Evolutionary conservation across 495 filamentous ascomycete species (phyloP), one percentile per base, ranked within the genome.

Genomic region (Penicillium silybi): DNA sequence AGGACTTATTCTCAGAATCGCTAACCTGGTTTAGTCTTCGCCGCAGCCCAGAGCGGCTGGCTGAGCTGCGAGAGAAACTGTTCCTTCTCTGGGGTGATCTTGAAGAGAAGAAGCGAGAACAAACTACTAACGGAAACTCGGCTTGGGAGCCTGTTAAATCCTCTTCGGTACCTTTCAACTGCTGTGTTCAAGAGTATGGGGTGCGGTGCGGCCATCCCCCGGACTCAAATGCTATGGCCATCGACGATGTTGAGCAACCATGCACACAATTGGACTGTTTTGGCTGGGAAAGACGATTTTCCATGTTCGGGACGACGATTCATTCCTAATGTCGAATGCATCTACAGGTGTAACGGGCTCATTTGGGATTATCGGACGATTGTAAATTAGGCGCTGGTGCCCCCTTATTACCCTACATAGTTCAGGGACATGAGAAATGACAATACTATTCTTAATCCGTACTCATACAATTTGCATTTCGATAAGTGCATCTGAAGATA

Each of bases 51-150:
- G 32, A 59, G 0, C 55, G 62, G 3, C 66, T 95, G 6, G 56
- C 39, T 22, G 47, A 65, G 7, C 67, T 97, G 1, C 74, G 79
- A 35, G 82, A 95, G 61, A 85, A 84, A 60, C 78, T 96, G 15
- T 92, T 84, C 65, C 71, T 80, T 26, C 75, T 97, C 7, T 97
- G 92, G 91, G 92, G 92, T 3, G 78, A 95, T 52, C 79, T 97
- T 6, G 85, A 89, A 64, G 90, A 95, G 62, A 53, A 61, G 41
- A 89, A 87, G 54, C 48, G 46, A 40, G 44, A 45, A 17, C 38
- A 32, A 19, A 18, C 29, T 39, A 34, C 16, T 25, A 18, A 19
- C 17, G 23, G 38, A 6, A 29, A 34, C 15, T 38, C 37, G 34
- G 8, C 37, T 17, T 63, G 46, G 61, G 55, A 16, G 26, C 46